phyloP scores from a whole-genome alignment of 2,329 filamentous ascomycete genomes.

The Alternaria rosae region DNA sequence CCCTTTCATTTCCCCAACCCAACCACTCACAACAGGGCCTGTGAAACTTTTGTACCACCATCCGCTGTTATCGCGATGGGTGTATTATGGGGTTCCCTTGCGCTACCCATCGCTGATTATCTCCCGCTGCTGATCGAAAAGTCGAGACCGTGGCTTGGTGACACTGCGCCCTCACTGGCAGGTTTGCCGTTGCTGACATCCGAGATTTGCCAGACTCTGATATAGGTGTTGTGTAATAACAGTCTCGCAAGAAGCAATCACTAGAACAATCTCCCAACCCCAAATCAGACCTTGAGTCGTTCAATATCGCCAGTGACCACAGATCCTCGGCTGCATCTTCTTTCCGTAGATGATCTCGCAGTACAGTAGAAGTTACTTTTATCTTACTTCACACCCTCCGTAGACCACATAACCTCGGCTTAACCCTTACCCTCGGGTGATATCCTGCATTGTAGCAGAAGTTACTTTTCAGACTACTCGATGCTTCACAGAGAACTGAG shows the following conservation, averaged over 20 bases:
- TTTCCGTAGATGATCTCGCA: not conserved
- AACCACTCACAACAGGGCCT: slow-evolving; percentile 1
- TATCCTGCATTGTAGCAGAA: not conserved
- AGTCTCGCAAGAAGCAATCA: not conserved
- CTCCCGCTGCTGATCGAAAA: slow-evolving; percentile 12
- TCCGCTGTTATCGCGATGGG: not conserved
- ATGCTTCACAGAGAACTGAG: not conserved
- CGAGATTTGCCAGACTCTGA: not conserved
- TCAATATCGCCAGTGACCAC: not conserved
- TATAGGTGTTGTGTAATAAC: not conserved
- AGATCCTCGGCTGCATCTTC: not conserved
- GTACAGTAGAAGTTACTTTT: not conserved
- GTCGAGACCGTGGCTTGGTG: slow-evolving; percentile 9
- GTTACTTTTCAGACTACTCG: not conserved
- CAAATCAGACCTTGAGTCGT: not conserved
- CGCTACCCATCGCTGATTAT: slow-evolving; percentile 4
- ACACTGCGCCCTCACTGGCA: not conserved
- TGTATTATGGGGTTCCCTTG: slow-evolving; percentile 6
- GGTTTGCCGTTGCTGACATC: slow-evolving; percentile 3
- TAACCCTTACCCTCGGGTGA: not conserved
- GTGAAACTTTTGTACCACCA: not conserved
- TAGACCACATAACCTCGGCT: not conserved
- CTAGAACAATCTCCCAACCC: not conserved
- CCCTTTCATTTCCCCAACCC: slow-evolving; percentile 16
- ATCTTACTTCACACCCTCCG: not conserved